Evolutionary conservation across 176 grass and related monocot genomes (phyloP).

Genomic region (Musa beccarii): DNA sequence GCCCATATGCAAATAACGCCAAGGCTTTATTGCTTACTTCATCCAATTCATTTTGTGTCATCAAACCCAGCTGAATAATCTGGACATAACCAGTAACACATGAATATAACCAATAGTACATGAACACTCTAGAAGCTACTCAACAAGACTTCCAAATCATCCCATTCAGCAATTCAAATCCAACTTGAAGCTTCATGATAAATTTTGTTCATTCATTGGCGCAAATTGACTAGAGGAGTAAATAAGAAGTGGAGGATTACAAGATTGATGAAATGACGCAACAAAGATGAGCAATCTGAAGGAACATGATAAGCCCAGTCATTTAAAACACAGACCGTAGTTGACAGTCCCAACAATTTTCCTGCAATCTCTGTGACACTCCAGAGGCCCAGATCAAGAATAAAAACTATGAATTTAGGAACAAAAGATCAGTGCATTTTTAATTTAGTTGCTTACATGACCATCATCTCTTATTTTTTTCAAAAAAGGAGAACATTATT

Average conservation of each 20-base stretch:
- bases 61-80: constrained; percentile 68
- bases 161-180: neutral
- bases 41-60: constrained; percentile 81
- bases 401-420: too few relatives aligned
- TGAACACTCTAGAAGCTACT: neutral
- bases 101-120: neutral
- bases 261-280: neutral
- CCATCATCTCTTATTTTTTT: too few relatives aligned
- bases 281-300: neutral
- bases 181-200: neutral
- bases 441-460: too few relatives aligned
- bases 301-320: neutral
- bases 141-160: neutral
- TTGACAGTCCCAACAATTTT: too few relatives aligned
- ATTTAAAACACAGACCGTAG: too few relatives aligned
- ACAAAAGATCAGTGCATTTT: too few relatives aligned
- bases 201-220: neutral
- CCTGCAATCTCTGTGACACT: neutral
- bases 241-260: neutral
- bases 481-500: too few relatives aligned
- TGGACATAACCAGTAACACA: constrained; percentile 27
- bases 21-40: constrained; percentile 80
- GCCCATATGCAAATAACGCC: constrained; percentile 77
- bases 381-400: too few relatives aligned
- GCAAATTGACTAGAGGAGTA: neutral